Evolutionary conservation across 352 stramenopile genomes (phyloP), one percentile per base, ranked within the genome.

Genomic region (Globisporangium nodosum): DNA sequence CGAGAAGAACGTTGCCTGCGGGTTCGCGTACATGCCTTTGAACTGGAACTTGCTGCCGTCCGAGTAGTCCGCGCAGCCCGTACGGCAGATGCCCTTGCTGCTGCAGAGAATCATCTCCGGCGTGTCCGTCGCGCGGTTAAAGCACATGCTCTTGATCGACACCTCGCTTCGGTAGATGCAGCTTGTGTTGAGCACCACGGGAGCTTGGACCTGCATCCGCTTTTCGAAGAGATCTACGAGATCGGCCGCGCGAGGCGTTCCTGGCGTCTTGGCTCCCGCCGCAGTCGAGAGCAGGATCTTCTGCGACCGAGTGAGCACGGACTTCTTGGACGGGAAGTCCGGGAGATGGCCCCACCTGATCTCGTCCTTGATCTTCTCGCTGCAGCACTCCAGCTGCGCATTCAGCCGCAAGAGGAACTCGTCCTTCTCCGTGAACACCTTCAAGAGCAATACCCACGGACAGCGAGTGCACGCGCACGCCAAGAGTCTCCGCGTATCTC

Each of bases 111-210:
- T 81, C 56, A 93, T 72, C 68, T 91, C 84, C 0, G 74, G 49
- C 43, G 71, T 66, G 3, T 85, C 77, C 0, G 66, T 76, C 15
- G 81, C 71, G 33, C 56, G 71, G 59, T 95, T 95, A 48, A 93
- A 87, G 52, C 82, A 91, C 58, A 95, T 85, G 30, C 73, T 81
- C 71, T 91, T 92, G 54, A 95, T 90, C 27, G 81, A 85, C 5
- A 83, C 88, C 33, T 95, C 81, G 49, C 79, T 89, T 24, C 79
- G 68, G 60, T 95, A 94, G 42, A 92, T 85, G 33, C 78, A 87
- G 8, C 85, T 71, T 1, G 84, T 61, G 35, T 80, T 65, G 43
- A 64, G 52, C 39, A 90, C 64, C 50, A 69, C 51, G 2, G 71
- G 64, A 0, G 70, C 59, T 45, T 66, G 65, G 12, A 68, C 65